Base-by-base conservation (phyloP, 352 stramenopile species). In the Phytophthora macrochlamydospora region DNA sequence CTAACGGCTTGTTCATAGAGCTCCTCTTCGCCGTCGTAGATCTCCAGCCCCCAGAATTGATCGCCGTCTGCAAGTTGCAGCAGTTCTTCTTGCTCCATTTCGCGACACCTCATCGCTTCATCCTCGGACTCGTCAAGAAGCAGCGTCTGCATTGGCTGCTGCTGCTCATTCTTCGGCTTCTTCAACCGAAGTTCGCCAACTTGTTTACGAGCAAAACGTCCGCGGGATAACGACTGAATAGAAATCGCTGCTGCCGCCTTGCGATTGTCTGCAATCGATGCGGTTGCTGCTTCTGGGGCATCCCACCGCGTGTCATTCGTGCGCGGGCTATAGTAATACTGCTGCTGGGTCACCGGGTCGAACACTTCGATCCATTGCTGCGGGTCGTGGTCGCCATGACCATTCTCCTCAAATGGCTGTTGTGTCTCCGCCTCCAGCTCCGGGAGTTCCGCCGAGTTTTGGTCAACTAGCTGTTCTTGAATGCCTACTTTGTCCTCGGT, bases 321-420 rank as follows among this genome's bases (percentile, higher is more conserved):
- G 1, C 58, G 48, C 7, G 79, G 66, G 48, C 73, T 84, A 53
- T 84, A 83, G 60, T 91, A 91, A 54, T 91, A 91, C 38, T 84
- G 62, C 31, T 85, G 60, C 29, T 82, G 80, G 37, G 83, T 67
- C 40, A 77, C 71, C 1, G 79, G 82, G 28, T 91, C 79, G 57
- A 81, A 91, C 24, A 91, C 82, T 68, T 91, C 82, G 31, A 91
- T 68, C 79, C 82, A 91, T 8, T 71, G 46, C 11, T 54, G 32
- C 42, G 18, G 18, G 18, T 6, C 35, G 9, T 67, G 33, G 2
- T 50, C 3, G 32, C 31, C 44, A 14, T 31, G 18, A 11, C 4
- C 1, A 13, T 30, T 18, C 24, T 30, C 4, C 12, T 18, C 8
- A 32, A 35, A 6, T 12, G 37, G 18, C 2, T 48, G 50, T 8